Evolutionary conservation across 73 alveolate genomes (phyloP), one percentile per base, ranked within the genome.

Genomic region (Paramecium pentaurelia): DNA sequence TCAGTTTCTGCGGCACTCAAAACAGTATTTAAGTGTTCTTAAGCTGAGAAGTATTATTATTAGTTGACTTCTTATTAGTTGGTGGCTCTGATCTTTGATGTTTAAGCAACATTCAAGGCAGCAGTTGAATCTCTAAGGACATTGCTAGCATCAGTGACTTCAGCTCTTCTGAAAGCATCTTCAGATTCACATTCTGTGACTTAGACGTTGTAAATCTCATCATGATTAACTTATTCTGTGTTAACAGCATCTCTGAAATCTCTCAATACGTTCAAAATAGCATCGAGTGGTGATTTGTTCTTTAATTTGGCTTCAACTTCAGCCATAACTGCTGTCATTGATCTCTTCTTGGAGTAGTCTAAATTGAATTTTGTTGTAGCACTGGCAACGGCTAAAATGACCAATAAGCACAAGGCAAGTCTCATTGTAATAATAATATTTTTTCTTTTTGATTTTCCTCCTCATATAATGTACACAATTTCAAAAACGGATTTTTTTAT

Each of bases 71-170:
- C 75, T 34, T 32, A 80, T 80, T 80, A 80, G 30, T 80, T 80
- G 11, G 71, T 44, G 6, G 91, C 58, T 80, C 91, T 80, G 45
- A 49, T 49, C 91, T 80, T 80, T 25, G 47, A 80, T 1, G 91
- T 47, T 80, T 80, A 42, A 64, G 75, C 49, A 20, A 42, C 44
- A 27, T 28, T 45, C 28, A 80, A 42, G 11, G 37, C 37, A 49
- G 91, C 91, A 11, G 77, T 45, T 40, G 91, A 80, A 36, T 80
- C 91, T 80, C 91, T 80, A 36, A 80, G 49, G 75, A 80, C 91
- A 36, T 80, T 80, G 91, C 77, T 45, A 30, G 91, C 91, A 36
- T 80, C 91, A 18, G 91, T 80, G 91, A 80, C 91, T 80, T 80
- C 47, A 38, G 25, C 58, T 30, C 36, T 32, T 80, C 91, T 80